phyloP scores from a whole-genome alignment of 805 yeast species.

The Blastobotrys terrestris region DNA sequence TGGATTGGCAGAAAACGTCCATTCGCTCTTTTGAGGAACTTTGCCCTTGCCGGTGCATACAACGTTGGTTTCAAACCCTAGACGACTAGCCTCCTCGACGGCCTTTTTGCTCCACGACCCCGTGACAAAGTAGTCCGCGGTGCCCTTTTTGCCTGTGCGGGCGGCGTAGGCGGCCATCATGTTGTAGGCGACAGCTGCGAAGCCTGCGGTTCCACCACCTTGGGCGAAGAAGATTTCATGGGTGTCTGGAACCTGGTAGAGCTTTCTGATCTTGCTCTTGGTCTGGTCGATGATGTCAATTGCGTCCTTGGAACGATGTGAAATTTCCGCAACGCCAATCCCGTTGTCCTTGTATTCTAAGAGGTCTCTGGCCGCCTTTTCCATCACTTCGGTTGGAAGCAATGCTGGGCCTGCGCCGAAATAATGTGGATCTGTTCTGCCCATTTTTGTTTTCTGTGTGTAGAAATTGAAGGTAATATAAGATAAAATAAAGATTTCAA shows the following conservation, averaged over 20 bases:
- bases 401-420: slow-evolving; percentile 99
- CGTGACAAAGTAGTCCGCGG: slow-evolving; percentile 80
- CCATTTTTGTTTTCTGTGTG: neutral
- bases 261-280: slow-evolving; percentile 55
- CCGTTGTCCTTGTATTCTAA: slow-evolving; percentile 63
- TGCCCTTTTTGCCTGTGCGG: slow-evolving; percentile 68
- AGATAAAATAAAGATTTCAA: neutral
- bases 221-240: slow-evolving; percentile 93
- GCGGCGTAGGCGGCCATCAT: slow-evolving; percentile 68
- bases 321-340: slow-evolving; percentile 90
- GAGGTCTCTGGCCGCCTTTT: slow-evolving; percentile 82
- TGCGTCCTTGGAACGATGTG: slow-evolving; percentile 89
- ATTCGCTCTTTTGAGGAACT: slow-evolving; percentile 59
- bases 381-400: slow-evolving; percentile 74
- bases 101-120: slow-evolving; percentile 95
- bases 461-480: neutral
- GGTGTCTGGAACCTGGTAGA: slow-evolving; percentile 77
- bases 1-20: slow-evolving; percentile 59
- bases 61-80: slow-evolving; percentile 69
- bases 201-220: slow-evolving; percentile 98
- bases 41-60: slow-evolving; percentile 62
- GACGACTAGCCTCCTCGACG: slow-evolving; percentile 75
- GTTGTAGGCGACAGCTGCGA: slow-evolving; percentile 81
- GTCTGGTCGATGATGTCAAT: slow-evolving; percentile 69
- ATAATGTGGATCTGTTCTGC: slow-evolving; percentile 34